Base-by-base conservation (phyloP, 306 rosid genomes). In the Cicer arietinum region DNA sequence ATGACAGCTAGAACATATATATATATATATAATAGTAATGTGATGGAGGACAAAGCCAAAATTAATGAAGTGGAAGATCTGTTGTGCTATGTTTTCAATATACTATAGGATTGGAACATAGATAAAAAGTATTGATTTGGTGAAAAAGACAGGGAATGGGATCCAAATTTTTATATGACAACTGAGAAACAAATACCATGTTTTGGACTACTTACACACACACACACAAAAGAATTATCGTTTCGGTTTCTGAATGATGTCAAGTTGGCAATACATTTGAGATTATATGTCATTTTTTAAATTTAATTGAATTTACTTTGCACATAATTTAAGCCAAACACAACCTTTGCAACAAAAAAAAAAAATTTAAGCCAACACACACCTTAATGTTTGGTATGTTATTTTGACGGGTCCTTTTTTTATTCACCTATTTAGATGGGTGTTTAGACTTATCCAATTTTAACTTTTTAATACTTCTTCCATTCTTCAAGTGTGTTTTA, bases 51-150 rank as follows among this genome's bases (percentile, higher is more conserved):
- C 52, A 48, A 60, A 72, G 30, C 46, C 56, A 5, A 77, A 77
- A 87, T 77, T 65, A 80, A 25, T 66, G 71, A 77, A 46, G 13
- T 39, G 65, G 40, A 30, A 74, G 83, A 85, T 79, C 82, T 85
- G 90, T 80, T 6, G 43, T 62, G 52, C 74, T 58, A 25, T 58
- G 41, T 58, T 50, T 8, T 25, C 6, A 72, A 57, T n/a, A 17
- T 11, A 22, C 14, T 58, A 9, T 8, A 14, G 10, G 6, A 64
- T 53, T 44, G 6, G 0, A 6, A 67, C 58, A 83, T 77, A 74
- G 42, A 70, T 12, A 25, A 59, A 16, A n/a, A 8, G 56, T 78
- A 63, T n/a, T 56, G 11, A 20, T 20, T 37, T 59, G 17, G 57
- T 25, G 47, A 25, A 43, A 46, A 51, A 54, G 67, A 80, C 44